Evolutionary conservation across 1,139 yeast species (phyloP).

Genomic region (Geotrichum bryndzae): DNA sequence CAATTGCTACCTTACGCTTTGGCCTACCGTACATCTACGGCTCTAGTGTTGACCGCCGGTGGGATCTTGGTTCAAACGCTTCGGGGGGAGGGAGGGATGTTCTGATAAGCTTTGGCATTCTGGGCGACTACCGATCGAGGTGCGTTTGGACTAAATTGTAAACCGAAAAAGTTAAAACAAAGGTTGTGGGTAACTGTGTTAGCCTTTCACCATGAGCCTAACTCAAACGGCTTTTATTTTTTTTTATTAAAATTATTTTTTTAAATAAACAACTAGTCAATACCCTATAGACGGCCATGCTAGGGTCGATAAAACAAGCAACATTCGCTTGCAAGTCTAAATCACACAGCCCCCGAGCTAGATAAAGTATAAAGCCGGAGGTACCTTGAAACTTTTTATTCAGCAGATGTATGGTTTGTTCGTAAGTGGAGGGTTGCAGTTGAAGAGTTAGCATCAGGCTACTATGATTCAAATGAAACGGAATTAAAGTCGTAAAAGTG

Average conservation of each 20-base stretch:
- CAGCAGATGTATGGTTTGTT: neutral
- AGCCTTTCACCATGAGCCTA: neutral
- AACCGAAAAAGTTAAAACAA: neutral
- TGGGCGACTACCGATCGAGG: too few relatives aligned
- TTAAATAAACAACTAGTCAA: too few relatives aligned
- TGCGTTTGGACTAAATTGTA: neutral
- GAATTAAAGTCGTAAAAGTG: neutral
- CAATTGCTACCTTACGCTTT: too few relatives aligned
- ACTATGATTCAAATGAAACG: neutral
- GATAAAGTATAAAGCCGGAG: neutral
- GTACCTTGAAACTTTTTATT: neutral
- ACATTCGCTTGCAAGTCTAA: neutral
- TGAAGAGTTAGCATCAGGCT: neutral
- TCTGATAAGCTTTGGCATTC: too few relatives aligned
- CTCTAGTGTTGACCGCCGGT: too few relatives aligned
- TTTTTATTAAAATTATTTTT: too few relatives aligned
- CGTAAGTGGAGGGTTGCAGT: neutral
- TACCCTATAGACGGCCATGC: neutral
- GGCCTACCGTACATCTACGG: too few relatives aligned
- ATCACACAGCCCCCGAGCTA: neutral
- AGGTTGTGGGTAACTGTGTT: neutral
- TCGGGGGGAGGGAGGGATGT: too few relatives aligned
- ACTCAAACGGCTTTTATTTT: neutral
- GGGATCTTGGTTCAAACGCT: too few relatives aligned
- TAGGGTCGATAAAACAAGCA: too few relatives aligned